A percentile compares a stretch with the other conserved stretches of the same genome.
phyloP scores from a whole-genome alignment of 441 rosid species.

The Gossypium schwendimanii region DNA sequence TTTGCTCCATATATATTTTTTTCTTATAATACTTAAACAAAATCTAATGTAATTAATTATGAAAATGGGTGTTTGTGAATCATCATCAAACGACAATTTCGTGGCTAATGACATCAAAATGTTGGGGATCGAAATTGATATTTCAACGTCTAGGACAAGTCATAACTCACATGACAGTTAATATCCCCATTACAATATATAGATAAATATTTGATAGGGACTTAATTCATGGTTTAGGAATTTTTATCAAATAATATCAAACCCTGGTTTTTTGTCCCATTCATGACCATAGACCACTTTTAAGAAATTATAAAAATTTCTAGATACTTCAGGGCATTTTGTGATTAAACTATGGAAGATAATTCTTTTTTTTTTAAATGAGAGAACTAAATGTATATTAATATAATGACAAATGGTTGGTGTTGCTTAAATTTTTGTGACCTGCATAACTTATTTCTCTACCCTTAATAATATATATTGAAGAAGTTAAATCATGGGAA shows the following conservation, averaged over 20 bases:
- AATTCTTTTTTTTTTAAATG: too few relatives aligned
- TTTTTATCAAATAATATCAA: not conserved
- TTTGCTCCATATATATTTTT: not conserved
- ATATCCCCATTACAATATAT: not conserved
- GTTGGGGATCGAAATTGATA: slow-evolving; percentile 32
- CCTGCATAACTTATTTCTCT: too few relatives aligned
- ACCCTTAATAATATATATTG: not conserved
- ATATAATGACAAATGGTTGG: too few relatives aligned
- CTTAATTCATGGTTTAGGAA: not conserved
- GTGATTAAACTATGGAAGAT: too few relatives aligned
- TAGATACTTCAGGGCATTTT: too few relatives aligned
- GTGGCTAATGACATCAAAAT: slow-evolving; percentile 16
- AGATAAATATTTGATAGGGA: not conserved
- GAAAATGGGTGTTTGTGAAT: slow-evolving; percentile 24
- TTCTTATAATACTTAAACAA: not conserved
- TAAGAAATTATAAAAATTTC: too few relatives aligned
- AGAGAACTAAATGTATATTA: not conserved
- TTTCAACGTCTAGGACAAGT: slow-evolving; percentile 30
- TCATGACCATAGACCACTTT: not conserved
- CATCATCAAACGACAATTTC: slow-evolving; percentile 40
- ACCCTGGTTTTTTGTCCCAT: not conserved
- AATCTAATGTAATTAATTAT: too few relatives aligned
- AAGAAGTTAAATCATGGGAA: not conserved
- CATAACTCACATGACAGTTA: slow-evolving; percentile 9
- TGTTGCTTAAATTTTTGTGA: too few relatives aligned